phyloP scores from a whole-genome alignment of 1,139 yeast species.

The Blastobotrys ciferrii region DNA sequence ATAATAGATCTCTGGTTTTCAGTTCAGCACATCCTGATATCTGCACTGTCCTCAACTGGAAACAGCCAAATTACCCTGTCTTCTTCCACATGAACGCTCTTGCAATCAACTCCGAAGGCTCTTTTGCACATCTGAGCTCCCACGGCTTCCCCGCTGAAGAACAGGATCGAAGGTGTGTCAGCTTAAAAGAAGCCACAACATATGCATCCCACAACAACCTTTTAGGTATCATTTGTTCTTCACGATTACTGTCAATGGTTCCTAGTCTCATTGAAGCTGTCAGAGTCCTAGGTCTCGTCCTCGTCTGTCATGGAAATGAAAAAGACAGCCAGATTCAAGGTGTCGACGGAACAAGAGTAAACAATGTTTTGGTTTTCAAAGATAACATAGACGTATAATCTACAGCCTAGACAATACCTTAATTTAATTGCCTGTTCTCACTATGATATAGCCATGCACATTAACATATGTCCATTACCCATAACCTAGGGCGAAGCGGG shows the following conservation, averaged over 20 bases:
- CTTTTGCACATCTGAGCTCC: conserved; percentile 36
- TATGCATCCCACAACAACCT: conserved; percentile 82
- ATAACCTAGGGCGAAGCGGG: too few species aligned
- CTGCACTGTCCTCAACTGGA: conserved; percentile 94
- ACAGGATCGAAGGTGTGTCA: conserved; percentile 48
- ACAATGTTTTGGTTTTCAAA: conserved; percentile 65
- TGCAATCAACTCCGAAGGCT: conserved; percentile 34
- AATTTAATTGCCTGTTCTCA: background rate
- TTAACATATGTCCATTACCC: too few species aligned
- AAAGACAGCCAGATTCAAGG: conserved; percentile 40
- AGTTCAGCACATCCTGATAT: conserved; percentile 84
- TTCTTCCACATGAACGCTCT: conserved; percentile 65
- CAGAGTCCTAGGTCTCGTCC: conserved; percentile 74
- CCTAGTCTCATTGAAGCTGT: conserved; percentile 76
- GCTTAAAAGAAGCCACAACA: conserved; percentile 59
- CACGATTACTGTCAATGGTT: conserved; percentile 64
- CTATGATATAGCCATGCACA: background rate
- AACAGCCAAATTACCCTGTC: conserved; percentile 96
- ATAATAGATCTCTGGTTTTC: conserved; percentile 64
- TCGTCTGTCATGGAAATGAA: conserved; percentile 45
- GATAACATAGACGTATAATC: conserved; percentile 65
- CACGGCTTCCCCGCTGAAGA: conserved; percentile 34
- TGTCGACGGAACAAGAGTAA: conserved; percentile 71
- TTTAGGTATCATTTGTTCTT: conserved; percentile 77
- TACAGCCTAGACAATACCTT: background rate